These are phyloP conservation scores for Leccinum olivaceopallidum DNA, from an alignment of 768 basidiomycete genomes.

Conservation along the genomic window DNA sequence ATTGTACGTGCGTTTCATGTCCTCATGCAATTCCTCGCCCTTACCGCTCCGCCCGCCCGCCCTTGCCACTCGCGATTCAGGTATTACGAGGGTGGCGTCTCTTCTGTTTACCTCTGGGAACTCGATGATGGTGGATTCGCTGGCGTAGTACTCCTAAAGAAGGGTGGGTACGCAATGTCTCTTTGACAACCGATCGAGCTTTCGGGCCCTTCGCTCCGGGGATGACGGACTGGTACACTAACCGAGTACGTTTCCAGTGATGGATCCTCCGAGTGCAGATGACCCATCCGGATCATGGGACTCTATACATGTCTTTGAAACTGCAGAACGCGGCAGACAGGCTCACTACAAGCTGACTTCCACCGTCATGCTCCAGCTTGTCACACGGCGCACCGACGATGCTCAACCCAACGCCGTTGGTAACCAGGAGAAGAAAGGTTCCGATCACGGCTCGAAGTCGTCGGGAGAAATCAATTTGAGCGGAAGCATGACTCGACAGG, in stretches of 20 bases:
- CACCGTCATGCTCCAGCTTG: constrained; percentile 93
- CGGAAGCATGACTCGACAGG: constrained; percentile 98
- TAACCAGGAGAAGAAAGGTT: constrained; percentile 36
- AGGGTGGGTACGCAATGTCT: constrained; percentile 52
- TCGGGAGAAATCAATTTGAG: constrained; percentile 83
- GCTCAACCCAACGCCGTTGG: constrained; percentile 11
- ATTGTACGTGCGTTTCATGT: constrained; percentile 56
- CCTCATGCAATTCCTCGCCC: background rate
- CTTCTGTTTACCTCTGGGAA: constrained; percentile 98
- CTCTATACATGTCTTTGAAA: constrained; percentile 97
- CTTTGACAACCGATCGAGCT: background rate
- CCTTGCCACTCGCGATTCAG: constrained; percentile 35
- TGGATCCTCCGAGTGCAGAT: constrained; percentile 52
- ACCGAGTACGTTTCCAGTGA: constrained; percentile 42
- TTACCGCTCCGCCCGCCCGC: background rate
- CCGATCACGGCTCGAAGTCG: constrained; percentile 51
- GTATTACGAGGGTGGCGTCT: constrained; percentile 98
- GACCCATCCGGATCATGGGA: constrained; percentile 93
- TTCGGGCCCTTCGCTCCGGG: constrained; percentile 6
- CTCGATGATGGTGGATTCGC: constrained; percentile 96
- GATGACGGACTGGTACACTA: constrained; percentile 3
- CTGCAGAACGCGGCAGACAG: constrained; percentile 85
- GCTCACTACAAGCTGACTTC: constrained; percentile 98
- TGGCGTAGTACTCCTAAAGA: constrained; percentile 95
- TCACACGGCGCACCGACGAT: constrained; percentile 48